Conservation (phyloP, 306 rosid species). For the Heteromeles arbutifolia region DNA sequence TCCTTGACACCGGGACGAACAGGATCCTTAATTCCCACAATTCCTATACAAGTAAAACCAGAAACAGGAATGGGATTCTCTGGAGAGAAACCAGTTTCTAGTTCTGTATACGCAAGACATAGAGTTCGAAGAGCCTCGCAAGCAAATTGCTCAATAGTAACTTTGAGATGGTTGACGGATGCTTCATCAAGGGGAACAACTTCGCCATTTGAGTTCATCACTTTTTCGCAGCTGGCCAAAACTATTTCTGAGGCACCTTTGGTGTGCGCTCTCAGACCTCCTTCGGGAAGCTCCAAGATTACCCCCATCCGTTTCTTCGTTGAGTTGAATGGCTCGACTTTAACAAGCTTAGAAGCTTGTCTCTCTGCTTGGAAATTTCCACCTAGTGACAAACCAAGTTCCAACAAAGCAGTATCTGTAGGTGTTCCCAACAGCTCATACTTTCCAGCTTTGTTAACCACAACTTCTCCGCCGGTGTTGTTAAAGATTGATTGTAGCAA, state of each 20-base stretch:
- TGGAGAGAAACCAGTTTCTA: slow-evolving; percentile 58
- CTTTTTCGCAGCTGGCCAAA: slow-evolving; percentile 84
- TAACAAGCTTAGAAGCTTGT: slow-evolving; percentile 55
- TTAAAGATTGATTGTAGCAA: slow-evolving; percentile 71
- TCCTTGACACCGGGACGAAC: slow-evolving; percentile 97
- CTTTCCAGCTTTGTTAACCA: slow-evolving; percentile 62
- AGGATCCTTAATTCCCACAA: slow-evolving; percentile 96
- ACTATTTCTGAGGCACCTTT: slow-evolving; percentile 95
- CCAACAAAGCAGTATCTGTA: slow-evolving; percentile 78
- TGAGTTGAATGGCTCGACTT: slow-evolving; percentile 97
- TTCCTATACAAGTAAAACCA: slow-evolving; percentile 79
- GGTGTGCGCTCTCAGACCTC: slow-evolving; percentile 74
- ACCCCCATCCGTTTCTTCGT: slow-evolving; percentile 81
- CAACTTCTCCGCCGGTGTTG: slow-evolving; percentile 93
- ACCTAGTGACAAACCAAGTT: slow-evolving; percentile 76
- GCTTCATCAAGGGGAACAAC: slow-evolving; percentile 73
- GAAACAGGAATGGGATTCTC: slow-evolving; percentile 64
- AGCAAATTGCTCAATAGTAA: slow-evolving; percentile 70
- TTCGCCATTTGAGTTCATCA: slow-evolving; percentile 61
- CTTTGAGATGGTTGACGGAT: slow-evolving; percentile 46
- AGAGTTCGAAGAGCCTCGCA: slow-evolving; percentile 87
- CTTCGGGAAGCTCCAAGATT: slow-evolving; percentile 64
- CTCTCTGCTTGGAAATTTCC: slow-evolving; percentile 69
- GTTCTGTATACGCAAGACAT: slow-evolving; percentile 79
- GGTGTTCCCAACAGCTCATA: slow-evolving; percentile 81